phyloP scores from a whole-genome alignment of 2,329 filamentous ascomycete genomes.

The Cryoendolithus antarcticus region DNA sequence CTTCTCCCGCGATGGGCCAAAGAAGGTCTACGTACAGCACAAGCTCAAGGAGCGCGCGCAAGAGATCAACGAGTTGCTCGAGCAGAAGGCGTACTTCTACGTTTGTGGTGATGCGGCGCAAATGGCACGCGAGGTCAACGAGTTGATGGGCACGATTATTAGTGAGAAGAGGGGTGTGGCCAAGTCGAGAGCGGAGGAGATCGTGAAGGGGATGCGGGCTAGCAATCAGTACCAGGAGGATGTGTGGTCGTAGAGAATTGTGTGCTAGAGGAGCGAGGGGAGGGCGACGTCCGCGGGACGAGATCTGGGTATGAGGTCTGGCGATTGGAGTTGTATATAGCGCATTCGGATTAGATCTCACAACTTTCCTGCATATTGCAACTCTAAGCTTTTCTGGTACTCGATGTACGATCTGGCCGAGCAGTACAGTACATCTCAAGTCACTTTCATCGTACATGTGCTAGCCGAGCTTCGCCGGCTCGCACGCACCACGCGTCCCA shows the following conservation, averaged over 20 bases:
- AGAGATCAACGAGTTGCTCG: conserved; percentile 75
- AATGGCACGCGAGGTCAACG: conserved; percentile 47
- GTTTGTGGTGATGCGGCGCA: conserved; percentile 96
- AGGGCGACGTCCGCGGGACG: not conserved
- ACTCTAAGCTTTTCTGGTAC: no score
- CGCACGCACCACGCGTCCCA: no score
- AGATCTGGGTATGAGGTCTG: not conserved
- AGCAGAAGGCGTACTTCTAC: conserved; percentile 87
- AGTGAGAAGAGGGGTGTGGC: conserved; percentile 69
- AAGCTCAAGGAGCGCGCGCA: conserved; percentile 70
- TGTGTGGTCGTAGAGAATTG: conserved; percentile 45
- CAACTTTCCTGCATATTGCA: no score
- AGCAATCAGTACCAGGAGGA: conserved; percentile 91
- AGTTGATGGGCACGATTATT: conserved; percentile 76
- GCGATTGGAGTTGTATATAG: not conserved
- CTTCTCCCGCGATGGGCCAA: conserved; percentile 75
- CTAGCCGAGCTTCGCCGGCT: no score
- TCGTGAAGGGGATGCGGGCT: conserved; percentile 92
- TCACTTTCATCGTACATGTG: no score
- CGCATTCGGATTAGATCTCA: no score
- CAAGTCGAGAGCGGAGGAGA: conserved; percentile 81
- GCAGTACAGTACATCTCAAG: no score
- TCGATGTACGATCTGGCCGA: no score
- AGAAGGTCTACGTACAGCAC: conserved; percentile 97
- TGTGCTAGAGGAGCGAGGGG: not conserved